These are phyloP conservation scores for Ballota nigra DNA, from an alignment of 257 asterid genomes.

Conservation along the genomic window DNA sequence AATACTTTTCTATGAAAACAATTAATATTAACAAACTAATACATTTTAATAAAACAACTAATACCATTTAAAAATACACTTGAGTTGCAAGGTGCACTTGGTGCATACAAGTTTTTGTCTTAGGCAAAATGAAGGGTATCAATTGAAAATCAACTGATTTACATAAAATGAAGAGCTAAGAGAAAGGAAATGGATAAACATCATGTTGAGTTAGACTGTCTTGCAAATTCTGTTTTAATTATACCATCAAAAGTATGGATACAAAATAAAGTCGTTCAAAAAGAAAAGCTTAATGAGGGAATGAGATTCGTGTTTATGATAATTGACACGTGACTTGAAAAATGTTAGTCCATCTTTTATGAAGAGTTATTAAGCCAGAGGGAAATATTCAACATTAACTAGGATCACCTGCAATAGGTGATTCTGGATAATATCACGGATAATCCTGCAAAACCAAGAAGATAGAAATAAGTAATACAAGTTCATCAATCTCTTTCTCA, in stretches of 20 bases:
- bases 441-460: conserved; percentile 58
- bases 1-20: no score
- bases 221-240: background rate
- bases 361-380: background rate
- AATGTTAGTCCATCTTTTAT: background rate
- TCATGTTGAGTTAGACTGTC: background rate
- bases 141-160: background rate
- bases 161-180: background rate
- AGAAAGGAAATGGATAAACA: background rate
- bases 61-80: no score
- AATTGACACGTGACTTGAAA: background rate
- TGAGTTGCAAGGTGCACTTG: no score
- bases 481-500: background rate
- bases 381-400: conserved; percentile 9
- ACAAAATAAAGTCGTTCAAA: conserved; percentile 11
- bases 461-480: conserved; percentile 8
- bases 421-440: conserved; percentile 92
- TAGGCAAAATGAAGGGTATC: background rate
- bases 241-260: background rate
- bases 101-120: no score
- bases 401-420: conserved; percentile 80
- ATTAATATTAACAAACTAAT: no score
- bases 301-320: background rate
- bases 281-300: conserved; percentile 1
- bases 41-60: no score